Percentiles rank a stretch among this genome's conserved stretches.
phyloP scores from a whole-genome alignment of 805 yeast genomes.

The Zygoascus tannicola region DNA sequence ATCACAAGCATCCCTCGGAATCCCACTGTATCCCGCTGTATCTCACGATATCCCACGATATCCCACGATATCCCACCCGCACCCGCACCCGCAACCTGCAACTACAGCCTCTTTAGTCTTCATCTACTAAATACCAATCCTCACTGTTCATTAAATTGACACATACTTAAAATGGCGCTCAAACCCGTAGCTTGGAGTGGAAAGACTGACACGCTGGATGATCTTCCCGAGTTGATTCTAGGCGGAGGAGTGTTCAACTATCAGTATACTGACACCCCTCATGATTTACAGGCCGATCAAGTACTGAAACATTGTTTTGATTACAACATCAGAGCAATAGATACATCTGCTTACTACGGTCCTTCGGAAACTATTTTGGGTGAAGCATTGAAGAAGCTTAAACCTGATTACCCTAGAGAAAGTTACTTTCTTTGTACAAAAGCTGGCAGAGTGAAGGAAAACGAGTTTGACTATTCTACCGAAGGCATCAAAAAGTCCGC shows the following conservation, averaged over 20 bases:
- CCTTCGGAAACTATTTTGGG: slow-evolving; percentile 76
- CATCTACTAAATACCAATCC: too few species aligned
- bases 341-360: slow-evolving; percentile 91
- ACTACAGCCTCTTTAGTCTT: too few species aligned
- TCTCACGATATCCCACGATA: too few species aligned
- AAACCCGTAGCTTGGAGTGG: slow-evolving; percentile 1
- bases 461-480: slow-evolving; percentile 68
- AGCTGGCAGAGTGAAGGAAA: slow-evolving; percentile 64
- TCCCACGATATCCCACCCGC: too few species aligned
- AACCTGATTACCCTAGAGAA: slow-evolving; percentile 43
- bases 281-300: slow-evolving; percentile 44
- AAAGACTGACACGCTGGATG: slow-evolving; percentile 16
- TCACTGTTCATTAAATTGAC: too few species aligned
- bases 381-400: slow-evolving; percentile 40
- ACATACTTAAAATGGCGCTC: too few species aligned
- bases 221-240: slow-evolving; percentile 42
- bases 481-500: slow-evolving; percentile 54
- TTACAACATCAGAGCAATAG: slow-evolving; percentile 66
- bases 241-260: slow-evolving; percentile 88
- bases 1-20: too few species aligned
- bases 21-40: too few species aligned
- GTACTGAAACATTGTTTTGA: slow-evolving; percentile 53
- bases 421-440: slow-evolving; percentile 68
- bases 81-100: too few species aligned
- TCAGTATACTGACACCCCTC: slow-evolving; percentile 68